Percentiles rank a stretch among this genome's conserved stretches.
Evolutionary conservation across 2,329 filamentous ascomycete genomes (phyloP).

Genomic region (Fusarium liriodendri): DNA sequence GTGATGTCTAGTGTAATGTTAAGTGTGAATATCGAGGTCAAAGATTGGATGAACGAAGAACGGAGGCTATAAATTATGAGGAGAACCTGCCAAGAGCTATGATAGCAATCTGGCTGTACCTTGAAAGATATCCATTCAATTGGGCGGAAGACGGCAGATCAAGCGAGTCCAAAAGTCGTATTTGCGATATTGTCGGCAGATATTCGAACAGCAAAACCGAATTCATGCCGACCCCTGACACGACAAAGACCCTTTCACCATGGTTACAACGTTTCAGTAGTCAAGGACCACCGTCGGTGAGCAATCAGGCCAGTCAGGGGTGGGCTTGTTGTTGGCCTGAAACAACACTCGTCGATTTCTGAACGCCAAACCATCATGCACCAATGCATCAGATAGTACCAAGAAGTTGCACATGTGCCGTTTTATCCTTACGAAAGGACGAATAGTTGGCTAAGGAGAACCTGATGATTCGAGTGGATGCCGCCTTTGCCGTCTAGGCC

Average conservation of each 20-base stretch:
- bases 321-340: background rate
- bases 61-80: background rate
- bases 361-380: background rate
- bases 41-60: background rate
- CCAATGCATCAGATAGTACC: background rate
- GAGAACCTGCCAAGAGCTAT: background rate
- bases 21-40: background rate
- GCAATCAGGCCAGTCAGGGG: background rate
- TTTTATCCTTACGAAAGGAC: background rate
- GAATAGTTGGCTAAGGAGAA: background rate
- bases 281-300: background rate
- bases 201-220: background rate
- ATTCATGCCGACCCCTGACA: background rate
- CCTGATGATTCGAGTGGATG: background rate
- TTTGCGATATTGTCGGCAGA: background rate
- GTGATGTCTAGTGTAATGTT: background rate
- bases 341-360: background rate
- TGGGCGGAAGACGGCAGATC: background rate
- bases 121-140: background rate
- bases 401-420: background rate
- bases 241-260: background rate
- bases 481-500: background rate
- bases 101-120: background rate
- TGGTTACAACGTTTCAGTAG: conserved; percentile 14
- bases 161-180: background rate